Conservation (phyloP, 371 early-diverging fungal species). For the Mortierella sp. region DNA sequence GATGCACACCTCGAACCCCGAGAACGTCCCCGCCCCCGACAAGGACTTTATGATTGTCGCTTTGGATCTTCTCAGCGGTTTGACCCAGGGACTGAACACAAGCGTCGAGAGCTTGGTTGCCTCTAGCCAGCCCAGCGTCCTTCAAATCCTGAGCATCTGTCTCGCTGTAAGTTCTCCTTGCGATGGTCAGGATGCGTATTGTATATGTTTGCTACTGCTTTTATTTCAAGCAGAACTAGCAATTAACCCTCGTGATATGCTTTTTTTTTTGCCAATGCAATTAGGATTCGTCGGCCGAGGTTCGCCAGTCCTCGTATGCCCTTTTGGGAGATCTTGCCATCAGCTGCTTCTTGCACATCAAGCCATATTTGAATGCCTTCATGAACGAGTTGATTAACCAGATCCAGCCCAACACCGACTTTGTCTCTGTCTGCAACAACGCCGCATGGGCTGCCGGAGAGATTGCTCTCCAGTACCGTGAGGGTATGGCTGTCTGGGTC, state of each 20-base stretch:
- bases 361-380: slow-evolving; percentile 78
- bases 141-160: slow-evolving; percentile 84
- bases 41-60: slow-evolving; percentile 96
- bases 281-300: slow-evolving; percentile 83
- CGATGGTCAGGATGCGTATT: no score
- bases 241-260: not conserved
- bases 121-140: slow-evolving; percentile 75
- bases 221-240: not conserved
- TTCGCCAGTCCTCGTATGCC: slow-evolving; percentile 94
- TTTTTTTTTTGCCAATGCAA: not conserved
- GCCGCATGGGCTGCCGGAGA: slow-evolving; percentile 97
- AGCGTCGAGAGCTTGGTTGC: slow-evolving; percentile 83
- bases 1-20: slow-evolving; percentile 71
- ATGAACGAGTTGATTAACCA: slow-evolving; percentile 84
- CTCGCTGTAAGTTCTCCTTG: slow-evolving; percentile 69
- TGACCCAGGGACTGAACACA: slow-evolving; percentile 90
- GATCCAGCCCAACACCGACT: slow-evolving; percentile 71
- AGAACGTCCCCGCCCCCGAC: slow-evolving; percentile 79
- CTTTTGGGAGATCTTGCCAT: slow-evolving; percentile 95
- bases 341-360: slow-evolving; percentile 80
- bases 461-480: slow-evolving; percentile 83
- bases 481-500: slow-evolving; percentile 67
- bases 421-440: slow-evolving; percentile 88
- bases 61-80: slow-evolving; percentile 92
- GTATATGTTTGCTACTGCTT: not conserved